phyloP scores from a whole-genome alignment of 371 early-diverging fungal genomes.

The Entomophthora muscae region DNA sequence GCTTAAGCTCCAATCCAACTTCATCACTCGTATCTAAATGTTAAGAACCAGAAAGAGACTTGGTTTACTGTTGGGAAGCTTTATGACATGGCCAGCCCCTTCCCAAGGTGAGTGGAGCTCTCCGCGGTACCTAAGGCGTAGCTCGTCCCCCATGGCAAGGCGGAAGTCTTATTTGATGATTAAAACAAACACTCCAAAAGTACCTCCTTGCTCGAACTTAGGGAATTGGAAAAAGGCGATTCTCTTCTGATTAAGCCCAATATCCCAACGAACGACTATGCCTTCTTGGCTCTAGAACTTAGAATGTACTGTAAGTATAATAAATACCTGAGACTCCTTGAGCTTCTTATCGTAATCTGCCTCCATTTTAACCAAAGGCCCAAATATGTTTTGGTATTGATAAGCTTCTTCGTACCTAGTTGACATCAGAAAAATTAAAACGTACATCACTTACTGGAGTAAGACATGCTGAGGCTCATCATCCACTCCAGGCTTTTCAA shows the following conservation, averaged over 20 bases:
- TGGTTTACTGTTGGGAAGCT: constrained; percentile 68
- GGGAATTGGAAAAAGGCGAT: constrained; percentile 86
- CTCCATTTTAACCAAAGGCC: constrained; percentile 90
- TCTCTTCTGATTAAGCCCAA: constrained; percentile 85
- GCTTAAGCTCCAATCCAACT: constrained; percentile 67
- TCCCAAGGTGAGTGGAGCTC: constrained; percentile 77
- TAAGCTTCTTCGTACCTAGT: constrained; percentile 86
- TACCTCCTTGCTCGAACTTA: constrained; percentile 62
- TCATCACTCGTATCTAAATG: constrained; percentile 74
- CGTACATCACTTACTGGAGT: constrained; percentile 25
- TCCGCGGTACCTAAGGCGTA: constrained; percentile 73
- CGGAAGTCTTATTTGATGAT: constrained; percentile 46
- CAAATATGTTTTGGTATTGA: constrained; percentile 91
- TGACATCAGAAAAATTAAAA: background rate
- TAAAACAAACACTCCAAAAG: background rate
- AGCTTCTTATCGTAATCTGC: constrained; percentile 89
- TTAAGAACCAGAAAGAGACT: background rate
- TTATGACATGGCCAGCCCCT: constrained; percentile 82
- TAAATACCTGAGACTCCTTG: constrained; percentile 78
- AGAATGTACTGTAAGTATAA: too few species aligned
- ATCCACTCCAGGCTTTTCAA: constrained; percentile 67
- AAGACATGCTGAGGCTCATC: constrained; percentile 71
- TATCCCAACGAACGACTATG: constrained; percentile 91
- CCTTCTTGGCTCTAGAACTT: constrained; percentile 86
- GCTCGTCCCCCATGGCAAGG: constrained; percentile 91